Evolutionary conservation across 495 filamentous ascomycete genomes (phyloP).

Genomic region (Penicillium argentinense): DNA sequence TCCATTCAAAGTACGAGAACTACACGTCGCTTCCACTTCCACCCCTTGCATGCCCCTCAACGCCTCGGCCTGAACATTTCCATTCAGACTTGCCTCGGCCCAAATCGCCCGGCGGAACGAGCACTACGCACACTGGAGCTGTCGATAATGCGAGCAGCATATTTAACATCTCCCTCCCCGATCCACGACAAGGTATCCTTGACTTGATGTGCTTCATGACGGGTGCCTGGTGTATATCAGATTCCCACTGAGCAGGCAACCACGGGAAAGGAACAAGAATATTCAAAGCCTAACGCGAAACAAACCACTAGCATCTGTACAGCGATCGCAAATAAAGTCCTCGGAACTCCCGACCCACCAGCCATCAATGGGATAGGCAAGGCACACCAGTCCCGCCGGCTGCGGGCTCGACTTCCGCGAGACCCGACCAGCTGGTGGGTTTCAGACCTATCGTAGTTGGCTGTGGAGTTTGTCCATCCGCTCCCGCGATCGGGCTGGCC

Average conservation of each 20-base stretch:
- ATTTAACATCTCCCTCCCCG: no score
- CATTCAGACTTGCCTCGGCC: not conserved
- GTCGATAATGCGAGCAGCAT: no score
- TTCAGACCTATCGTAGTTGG: conserved; percentile 23
- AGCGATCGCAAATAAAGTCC: conserved; percentile 7
- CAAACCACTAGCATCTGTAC: conserved; percentile 1
- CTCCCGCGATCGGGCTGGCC: not conserved
- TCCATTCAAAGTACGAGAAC: not conserved
- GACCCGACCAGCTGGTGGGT: conserved; percentile 3
- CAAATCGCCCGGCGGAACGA: no score
- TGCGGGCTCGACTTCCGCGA: conserved; percentile 7
- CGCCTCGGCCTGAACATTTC: not conserved
- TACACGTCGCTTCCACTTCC: not conserved
- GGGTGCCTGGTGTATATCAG: no score
- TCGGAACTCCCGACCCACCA: conserved; percentile 1
- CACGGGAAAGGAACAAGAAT: no score
- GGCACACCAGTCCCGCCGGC: conserved; percentile 9
- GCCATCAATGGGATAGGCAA: no score
- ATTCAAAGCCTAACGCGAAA: not conserved
- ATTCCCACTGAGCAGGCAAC: not conserved
- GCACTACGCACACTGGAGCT: no score
- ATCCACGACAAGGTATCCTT: no score
- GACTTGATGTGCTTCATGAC: no score
- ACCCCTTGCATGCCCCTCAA: not conserved
- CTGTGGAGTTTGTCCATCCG: not conserved